These are phyloP conservation scores for Naematelia aurantialba DNA, from an alignment of 768 basidiomycete species.

Conservation along the genomic window DNA sequence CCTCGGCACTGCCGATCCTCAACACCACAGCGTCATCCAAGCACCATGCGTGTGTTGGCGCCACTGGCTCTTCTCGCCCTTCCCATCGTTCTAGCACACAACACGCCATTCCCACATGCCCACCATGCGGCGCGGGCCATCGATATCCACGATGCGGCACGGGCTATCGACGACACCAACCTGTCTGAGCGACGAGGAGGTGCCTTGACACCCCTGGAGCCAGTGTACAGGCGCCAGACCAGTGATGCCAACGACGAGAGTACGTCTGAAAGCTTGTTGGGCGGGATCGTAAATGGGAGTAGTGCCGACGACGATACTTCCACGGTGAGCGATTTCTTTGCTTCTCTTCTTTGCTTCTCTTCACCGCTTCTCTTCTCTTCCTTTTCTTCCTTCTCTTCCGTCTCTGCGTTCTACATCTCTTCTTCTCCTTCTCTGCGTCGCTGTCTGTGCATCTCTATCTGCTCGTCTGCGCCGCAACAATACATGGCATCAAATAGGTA, in stretches of 20 bases:
- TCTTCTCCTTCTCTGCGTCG: too few species aligned
- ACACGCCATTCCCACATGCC: neutral
- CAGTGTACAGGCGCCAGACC: neutral
- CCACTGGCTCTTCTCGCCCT: neutral
- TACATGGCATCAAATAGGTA: too few species aligned
- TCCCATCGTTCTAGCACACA: neutral
- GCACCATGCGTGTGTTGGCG: neutral
- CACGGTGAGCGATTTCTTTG: neutral
- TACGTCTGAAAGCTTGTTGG: neutral
- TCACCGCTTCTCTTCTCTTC: too few species aligned
- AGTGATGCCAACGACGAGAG: neutral
- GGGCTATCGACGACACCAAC: too few species aligned
- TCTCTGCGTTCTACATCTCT: too few species aligned
- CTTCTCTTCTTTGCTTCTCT: too few species aligned
- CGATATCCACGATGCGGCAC: neutral
- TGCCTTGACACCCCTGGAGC: neutral
- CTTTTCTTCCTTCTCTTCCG: too few species aligned
- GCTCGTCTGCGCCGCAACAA: too few species aligned
- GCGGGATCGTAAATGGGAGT: neutral
- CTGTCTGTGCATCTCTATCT: too few species aligned
- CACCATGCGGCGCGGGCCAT: neutral
- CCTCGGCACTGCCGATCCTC: neutral
- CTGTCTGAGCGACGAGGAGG: neutral
- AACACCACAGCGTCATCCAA: too few species aligned
- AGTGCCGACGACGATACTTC: neutral